A percentile compares a stretch with the other conserved stretches of the same genome.
phyloP scores from a whole-genome alignment of 116 monocot genomes.

The Trichopus zeylanicus region DNA sequence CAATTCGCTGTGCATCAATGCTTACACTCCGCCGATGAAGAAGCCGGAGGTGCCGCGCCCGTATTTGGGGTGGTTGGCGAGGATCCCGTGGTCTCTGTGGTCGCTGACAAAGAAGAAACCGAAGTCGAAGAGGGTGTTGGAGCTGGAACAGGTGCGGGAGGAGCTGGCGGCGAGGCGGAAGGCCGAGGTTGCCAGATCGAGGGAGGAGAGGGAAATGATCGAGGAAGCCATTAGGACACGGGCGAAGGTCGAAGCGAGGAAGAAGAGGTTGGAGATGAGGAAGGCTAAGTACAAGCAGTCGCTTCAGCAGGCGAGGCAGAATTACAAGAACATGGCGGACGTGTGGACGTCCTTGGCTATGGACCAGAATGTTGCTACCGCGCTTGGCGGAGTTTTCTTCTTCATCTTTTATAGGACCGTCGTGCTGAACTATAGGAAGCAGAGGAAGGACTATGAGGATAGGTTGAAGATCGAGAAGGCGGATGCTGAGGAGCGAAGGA shows the following conservation, averaged over 20 bases:
- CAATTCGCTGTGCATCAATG: slow-evolving; percentile 57
- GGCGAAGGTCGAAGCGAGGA: slow-evolving; percentile 57
- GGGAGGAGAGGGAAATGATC: slow-evolving; percentile 46
- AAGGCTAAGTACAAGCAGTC: slow-evolving; percentile 46
- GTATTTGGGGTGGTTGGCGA: slow-evolving; percentile 42
- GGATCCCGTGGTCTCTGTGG: slow-evolving; percentile 16
- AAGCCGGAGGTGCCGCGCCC: slow-evolving; percentile 50
- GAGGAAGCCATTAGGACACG: slow-evolving; percentile 41
- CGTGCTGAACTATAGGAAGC: slow-evolving; percentile 68
- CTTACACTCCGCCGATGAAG: slow-evolving; percentile 61
- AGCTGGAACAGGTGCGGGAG: slow-evolving; percentile 45
- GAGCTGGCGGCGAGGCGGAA: slow-evolving; percentile 35
- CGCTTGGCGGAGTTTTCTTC: slow-evolving; percentile 53
- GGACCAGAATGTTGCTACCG: slow-evolving; percentile 48
- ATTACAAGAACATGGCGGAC: slow-evolving; percentile 45
- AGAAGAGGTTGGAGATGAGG: slow-evolving; percentile 31
- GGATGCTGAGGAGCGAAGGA: slow-evolving; percentile 77
- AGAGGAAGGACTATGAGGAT: slow-evolving; percentile 82
- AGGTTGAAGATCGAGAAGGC: slow-evolving; percentile 81
- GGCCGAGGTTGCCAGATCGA: slow-evolving; percentile 30
- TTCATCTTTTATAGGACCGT: slow-evolving; percentile 67
- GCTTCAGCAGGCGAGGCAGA: slow-evolving; percentile 44
- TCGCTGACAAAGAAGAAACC: slow-evolving; percentile 37
- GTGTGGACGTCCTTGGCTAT: slow-evolving; percentile 54
- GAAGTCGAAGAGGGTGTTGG: slow-evolving; percentile 45